Evolutionary conservation across 202 grass and related monocot genomes (phyloP).

Genomic region (Eragrostis tef): DNA sequence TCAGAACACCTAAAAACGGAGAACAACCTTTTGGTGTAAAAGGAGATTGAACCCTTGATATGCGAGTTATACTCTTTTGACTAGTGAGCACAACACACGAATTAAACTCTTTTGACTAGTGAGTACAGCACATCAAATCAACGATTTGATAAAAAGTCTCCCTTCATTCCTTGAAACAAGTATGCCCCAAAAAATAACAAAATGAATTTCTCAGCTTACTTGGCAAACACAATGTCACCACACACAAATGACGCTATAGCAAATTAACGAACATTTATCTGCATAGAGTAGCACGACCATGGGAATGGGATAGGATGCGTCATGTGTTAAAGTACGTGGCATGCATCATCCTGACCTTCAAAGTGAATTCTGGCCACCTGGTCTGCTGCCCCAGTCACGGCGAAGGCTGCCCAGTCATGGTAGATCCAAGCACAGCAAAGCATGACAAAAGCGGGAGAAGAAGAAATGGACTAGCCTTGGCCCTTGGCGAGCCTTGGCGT

Average conservation of each 20-base stretch:
- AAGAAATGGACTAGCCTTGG: slow-evolving; percentile 19
- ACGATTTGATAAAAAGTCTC: too few relatives aligned
- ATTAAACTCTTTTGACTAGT: too few relatives aligned
- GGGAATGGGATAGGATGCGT: slow-evolving; percentile 4
- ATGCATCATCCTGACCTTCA: slow-evolving; percentile 21
- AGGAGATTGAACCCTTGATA: too few relatives aligned
- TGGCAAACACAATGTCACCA: too few relatives aligned
- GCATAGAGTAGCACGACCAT: not conserved
- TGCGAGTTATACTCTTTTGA: too few relatives aligned
- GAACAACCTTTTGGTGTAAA: too few relatives aligned
- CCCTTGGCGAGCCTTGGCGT: not conserved
- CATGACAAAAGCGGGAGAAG: slow-evolving; percentile 5
- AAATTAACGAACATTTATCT: not conserved
- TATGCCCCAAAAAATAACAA: not conserved
- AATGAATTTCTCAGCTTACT: slow-evolving; percentile 1
- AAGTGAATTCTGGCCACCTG: slow-evolving; percentile 12
- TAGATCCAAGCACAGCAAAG: not conserved
- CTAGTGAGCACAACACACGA: too few relatives aligned
- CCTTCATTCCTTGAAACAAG: not conserved
- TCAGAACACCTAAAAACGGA: too few relatives aligned
- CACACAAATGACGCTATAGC: too few relatives aligned
- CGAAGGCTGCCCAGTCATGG: slow-evolving; percentile 6
- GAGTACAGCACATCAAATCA: too few relatives aligned
- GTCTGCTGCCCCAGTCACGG: slow-evolving; percentile 17
- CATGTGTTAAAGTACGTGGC: not conserved